phyloP scores from a whole-genome alignment of 2,329 filamentous ascomycete species.

The Claviceps quebecensis region DNA sequence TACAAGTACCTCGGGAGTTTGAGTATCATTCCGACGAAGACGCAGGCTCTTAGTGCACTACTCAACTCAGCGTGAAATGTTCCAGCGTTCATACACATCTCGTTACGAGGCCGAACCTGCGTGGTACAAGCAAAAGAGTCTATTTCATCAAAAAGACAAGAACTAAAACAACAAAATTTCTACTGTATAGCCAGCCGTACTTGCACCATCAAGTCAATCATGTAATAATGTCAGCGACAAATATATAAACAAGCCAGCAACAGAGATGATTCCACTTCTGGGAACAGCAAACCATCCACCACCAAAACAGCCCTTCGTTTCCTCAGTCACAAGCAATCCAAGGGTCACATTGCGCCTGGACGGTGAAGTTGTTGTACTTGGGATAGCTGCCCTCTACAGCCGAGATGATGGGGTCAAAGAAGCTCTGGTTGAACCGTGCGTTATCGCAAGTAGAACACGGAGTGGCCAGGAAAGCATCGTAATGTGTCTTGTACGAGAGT shows the following conservation, averaged over 20 bases:
- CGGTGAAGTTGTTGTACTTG: constrained; percentile 22
- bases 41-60: not conserved
- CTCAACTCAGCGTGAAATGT: not conserved
- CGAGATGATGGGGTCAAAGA: constrained; percentile 24
- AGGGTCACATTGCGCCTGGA: constrained; percentile 23
- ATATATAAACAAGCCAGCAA: constrained; percentile 2
- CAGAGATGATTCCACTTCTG: constrained; percentile 1
- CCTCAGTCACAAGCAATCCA: constrained; percentile 23
- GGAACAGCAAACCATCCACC: constrained; percentile 1
- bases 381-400: constrained; percentile 25
- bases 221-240: constrained; percentile 1
- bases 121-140: constrained; percentile 3
- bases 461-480: constrained; percentile 22
- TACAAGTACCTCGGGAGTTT: constrained; percentile 11
- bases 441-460: constrained; percentile 23
- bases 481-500: constrained; percentile 23
- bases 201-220: constrained; percentile 7
- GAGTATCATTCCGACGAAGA: constrained; percentile 13
- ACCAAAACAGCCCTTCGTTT: not conserved
- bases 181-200: constrained; percentile 8
- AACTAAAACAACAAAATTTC: constrained; percentile 7
- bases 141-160: constrained; percentile 4
- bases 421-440: constrained; percentile 20
- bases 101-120: not conserved
- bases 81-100: not conserved